A percentile compares a stretch with the other conserved stretches of the same genome.
These are phyloP conservation scores for Nakaseomyces bracarensis DNA, from an alignment of 1,139 yeast species.

Conservation along the genomic window DNA sequence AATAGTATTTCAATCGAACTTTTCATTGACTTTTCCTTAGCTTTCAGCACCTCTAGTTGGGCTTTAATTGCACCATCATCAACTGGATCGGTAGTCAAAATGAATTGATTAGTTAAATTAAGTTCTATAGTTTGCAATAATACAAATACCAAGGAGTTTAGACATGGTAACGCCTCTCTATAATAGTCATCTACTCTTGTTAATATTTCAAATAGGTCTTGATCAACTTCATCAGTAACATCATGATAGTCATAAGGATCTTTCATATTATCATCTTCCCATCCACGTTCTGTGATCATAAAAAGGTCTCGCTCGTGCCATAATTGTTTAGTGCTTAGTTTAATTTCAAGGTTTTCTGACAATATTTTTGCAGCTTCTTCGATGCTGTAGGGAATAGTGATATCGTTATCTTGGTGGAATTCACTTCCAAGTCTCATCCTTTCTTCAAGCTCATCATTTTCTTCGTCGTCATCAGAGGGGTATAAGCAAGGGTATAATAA, in stretches of 20 bases:
- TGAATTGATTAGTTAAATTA: conserved; percentile 30
- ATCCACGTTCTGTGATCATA: conserved; percentile 72
- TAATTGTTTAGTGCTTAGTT: conserved; percentile 54
- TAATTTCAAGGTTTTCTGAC: conserved; percentile 52
- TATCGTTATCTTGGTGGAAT: conserved; percentile 11
- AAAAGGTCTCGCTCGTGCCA: conserved; percentile 66
- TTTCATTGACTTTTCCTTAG: conserved; percentile 59
- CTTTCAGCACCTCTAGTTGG: conserved; percentile 47
- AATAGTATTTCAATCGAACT: conserved; percentile 50
- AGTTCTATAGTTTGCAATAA: conserved; percentile 54
- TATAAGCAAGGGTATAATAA: conserved; percentile 73
- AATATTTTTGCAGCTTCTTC: conserved; percentile 68
- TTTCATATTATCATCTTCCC: conserved; percentile 25
- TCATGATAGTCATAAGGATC: conserved; percentile 18
- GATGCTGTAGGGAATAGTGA: conserved; percentile 60
- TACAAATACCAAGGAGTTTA: conserved; percentile 57
- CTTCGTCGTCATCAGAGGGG: conserved; percentile 41
- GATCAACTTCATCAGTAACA: conserved; percentile 10
- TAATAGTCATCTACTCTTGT: conserved; percentile 58
- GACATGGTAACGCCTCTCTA: conserved; percentile 40
- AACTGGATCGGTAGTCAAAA: conserved; percentile 11
- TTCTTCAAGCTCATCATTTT: conserved; percentile 15
- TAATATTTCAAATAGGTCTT: conserved; percentile 26
- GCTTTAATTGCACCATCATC: conserved; percentile 21
- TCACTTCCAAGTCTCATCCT: conserved; percentile 11